Evolutionary conservation across 2,329 filamentous ascomycete genomes (phyloP).

Genomic region (Ophiocordyceps robertsii): DNA sequence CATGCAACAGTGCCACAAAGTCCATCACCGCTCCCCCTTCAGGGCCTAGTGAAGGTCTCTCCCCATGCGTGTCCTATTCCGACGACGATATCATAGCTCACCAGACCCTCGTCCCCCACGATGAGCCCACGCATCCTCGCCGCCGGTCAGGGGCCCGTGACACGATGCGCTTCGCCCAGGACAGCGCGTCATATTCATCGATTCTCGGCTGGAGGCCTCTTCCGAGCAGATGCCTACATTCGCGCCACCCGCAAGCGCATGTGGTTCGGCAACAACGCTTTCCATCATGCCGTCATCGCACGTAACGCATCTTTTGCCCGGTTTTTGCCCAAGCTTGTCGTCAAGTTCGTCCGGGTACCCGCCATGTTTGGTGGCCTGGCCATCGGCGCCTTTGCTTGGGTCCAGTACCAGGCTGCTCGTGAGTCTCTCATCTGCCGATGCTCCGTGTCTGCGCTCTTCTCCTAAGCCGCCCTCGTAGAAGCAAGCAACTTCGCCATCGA

Average conservation of each 20-base stretch:
- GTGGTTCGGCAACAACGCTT: slow-evolving; percentile 71
- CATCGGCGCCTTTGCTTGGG: slow-evolving; percentile 75
- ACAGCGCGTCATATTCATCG: slow-evolving; percentile 52
- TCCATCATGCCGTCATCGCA: slow-evolving; percentile 63
- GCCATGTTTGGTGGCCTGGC: slow-evolving; percentile 85
- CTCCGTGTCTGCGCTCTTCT: background rate
- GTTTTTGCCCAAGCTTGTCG: slow-evolving; percentile 70
- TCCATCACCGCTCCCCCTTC: background rate
- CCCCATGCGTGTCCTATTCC: background rate
- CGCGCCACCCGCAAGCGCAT: slow-evolving; percentile 48
- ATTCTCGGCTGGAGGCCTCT: slow-evolving; percentile 53
- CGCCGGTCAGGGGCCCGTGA: slow-evolving; percentile 54
- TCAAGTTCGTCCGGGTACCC: slow-evolving; percentile 78
- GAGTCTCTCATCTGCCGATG: slow-evolving; percentile 22
- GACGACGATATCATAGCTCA: background rate
- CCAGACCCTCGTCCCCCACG: slow-evolving; percentile 1
- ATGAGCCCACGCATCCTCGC: slow-evolving; percentile 39
- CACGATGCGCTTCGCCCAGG: slow-evolving; percentile 44
- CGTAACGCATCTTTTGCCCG: slow-evolving; percentile 52
- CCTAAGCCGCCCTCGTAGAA: slow-evolving; percentile 23
- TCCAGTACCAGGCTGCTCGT: slow-evolving; percentile 93
- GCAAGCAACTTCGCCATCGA: slow-evolving; percentile 41
- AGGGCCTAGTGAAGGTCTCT: background rate
- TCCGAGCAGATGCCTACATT: slow-evolving; percentile 50
- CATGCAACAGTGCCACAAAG: background rate